These are phyloP conservation scores for Ampelocalamus luodianensis DNA, from an alignment of 176 grass and related monocot genomes.

Conservation along the genomic window DNA sequence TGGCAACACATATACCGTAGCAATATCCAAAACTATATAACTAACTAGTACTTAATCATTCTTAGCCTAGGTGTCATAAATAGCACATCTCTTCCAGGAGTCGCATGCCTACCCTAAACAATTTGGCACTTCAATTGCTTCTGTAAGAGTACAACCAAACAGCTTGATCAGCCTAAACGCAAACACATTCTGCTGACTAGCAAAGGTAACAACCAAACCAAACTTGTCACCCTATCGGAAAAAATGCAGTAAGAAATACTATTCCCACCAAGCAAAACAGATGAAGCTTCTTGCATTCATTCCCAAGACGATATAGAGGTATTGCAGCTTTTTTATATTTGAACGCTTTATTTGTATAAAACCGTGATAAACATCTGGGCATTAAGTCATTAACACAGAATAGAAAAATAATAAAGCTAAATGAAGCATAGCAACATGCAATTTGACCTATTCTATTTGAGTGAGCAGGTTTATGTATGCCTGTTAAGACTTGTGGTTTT, in stretches of 20 bases:
- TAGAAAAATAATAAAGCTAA: conserved; percentile 18
- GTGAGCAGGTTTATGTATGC: neutral
- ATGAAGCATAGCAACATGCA: neutral
- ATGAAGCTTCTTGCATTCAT: conserved; percentile 23
- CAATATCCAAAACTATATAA: neutral
- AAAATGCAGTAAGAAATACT: neutral
- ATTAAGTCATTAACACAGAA: neutral
- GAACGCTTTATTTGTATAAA: neutral
- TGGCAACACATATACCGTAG: neutral
- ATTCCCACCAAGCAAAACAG: conserved; percentile 2
- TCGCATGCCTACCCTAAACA: neutral
- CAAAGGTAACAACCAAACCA: neutral
- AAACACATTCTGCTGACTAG: neutral
- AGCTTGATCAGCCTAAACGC: neutral
- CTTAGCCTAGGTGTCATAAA: neutral
- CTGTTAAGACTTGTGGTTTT: conserved; percentile 13
- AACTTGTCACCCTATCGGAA: neutral
- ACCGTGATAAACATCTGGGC: neutral
- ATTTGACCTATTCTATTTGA: conserved; percentile 1
- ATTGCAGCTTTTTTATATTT: neutral
- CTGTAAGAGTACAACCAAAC: neutral
- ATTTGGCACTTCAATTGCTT: neutral
- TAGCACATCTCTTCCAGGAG: neutral
- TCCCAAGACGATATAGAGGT: neutral
- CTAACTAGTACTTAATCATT: neutral